phyloP scores from a whole-genome alignment of 495 filamentous ascomycete species.

The Aspergillus baeticus region DNA sequence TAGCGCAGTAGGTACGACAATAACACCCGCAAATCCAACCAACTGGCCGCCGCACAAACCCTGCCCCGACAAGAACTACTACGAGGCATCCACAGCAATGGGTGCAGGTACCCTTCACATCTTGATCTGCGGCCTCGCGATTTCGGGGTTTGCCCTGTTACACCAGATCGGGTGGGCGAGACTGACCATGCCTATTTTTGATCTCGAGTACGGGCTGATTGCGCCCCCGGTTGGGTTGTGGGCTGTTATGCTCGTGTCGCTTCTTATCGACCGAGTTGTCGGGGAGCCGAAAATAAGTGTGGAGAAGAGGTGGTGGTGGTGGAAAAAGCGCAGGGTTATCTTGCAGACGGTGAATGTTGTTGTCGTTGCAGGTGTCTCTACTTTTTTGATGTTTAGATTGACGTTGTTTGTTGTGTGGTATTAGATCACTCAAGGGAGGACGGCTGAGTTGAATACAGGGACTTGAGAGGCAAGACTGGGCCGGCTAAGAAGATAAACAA shows the following conservation, averaged over 20 bases:
- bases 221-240: neutral
- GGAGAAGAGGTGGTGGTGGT: neutral
- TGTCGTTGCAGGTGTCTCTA: neutral
- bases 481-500: too few species aligned
- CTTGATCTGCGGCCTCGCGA: neutral
- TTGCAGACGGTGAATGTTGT: neutral
- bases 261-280: neutral
- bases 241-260: neutral
- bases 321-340: neutral
- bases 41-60: too few species aligned
- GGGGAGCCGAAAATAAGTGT: too few species aligned
- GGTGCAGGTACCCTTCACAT: neutral
- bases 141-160: neutral
- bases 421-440: too few species aligned
- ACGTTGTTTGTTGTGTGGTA: too few species aligned
- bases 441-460: too few species aligned
- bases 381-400: neutral
- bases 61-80: neutral
- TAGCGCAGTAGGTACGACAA: too few species aligned
- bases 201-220: neutral
- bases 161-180: neutral
- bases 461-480: too few species aligned
- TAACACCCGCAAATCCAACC: too few species aligned
- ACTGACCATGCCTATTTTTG: neutral
- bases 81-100: neutral